Conservation (phyloP, 2,329 filamentous ascomycete genomes). For the Thermothelomyces thermophilus region DNA sequence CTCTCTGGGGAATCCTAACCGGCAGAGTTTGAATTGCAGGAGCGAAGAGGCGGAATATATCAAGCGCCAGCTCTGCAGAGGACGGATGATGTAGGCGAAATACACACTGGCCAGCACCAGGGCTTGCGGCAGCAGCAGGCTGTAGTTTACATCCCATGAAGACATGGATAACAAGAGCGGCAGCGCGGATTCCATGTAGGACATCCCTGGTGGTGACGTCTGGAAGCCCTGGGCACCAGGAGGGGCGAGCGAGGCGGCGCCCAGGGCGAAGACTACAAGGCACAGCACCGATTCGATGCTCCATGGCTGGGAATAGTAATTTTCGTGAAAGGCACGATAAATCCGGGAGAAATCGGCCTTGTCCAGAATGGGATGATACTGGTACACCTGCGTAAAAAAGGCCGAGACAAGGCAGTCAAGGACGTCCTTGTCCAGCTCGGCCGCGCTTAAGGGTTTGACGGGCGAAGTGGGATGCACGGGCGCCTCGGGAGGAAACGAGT, state of each 20-base stretch:
- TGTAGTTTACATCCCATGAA: constrained; percentile 5
- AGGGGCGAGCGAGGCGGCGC: neutral
- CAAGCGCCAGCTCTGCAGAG: constrained; percentile 4
- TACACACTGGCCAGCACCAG: constrained; percentile 7
- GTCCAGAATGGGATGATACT: constrained; percentile 6
- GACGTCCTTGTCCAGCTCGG: neutral
- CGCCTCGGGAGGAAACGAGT: constrained; percentile 1
- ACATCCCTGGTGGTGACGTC: neutral
- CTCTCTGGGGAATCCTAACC: neutral
- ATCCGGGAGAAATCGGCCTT: constrained; percentile 1
- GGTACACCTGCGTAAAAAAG: neutral
- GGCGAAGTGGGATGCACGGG: neutral
- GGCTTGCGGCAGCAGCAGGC: constrained; percentile 2
- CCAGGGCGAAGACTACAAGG: constrained; percentile 5
- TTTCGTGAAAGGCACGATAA: neutral
- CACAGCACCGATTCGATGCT: constrained; percentile 6
- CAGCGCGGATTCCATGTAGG: constrained; percentile 5
- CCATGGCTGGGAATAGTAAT: constrained; percentile 5
- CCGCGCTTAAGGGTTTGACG: neutral
- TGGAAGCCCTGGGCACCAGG: constrained; percentile 2
- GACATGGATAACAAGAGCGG: constrained; percentile 6
- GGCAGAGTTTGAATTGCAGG: constrained; percentile 9
- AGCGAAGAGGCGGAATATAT: constrained; percentile 7
- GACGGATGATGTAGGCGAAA: constrained; percentile 9
- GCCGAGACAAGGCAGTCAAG: constrained; percentile 1